These are phyloP conservation scores for Alternaria solani DNA, from an alignment of 2,329 filamentous ascomycete species.

Conservation along the genomic window DNA sequence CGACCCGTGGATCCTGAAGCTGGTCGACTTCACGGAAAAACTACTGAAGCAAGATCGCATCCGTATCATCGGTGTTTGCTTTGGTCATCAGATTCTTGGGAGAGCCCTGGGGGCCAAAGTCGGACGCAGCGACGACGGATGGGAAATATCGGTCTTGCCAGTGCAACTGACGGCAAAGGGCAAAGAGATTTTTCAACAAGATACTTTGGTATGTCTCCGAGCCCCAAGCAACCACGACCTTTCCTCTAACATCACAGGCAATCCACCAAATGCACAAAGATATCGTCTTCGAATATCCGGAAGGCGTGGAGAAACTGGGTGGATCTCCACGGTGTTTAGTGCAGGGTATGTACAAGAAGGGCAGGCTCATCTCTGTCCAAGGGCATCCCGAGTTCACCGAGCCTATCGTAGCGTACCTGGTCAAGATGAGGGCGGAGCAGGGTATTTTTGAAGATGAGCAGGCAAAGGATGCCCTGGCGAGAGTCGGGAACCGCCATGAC, in stretches of 20 bases:
- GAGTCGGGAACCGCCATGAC: slow-evolving; percentile 75
- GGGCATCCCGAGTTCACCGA: slow-evolving; percentile 85
- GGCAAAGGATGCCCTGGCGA: slow-evolving; percentile 72
- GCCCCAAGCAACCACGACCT: not conserved
- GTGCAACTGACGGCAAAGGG: slow-evolving; percentile 74
- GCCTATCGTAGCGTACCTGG: slow-evolving; percentile 73
- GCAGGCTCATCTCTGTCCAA: slow-evolving; percentile 77
- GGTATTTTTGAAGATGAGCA: slow-evolving; percentile 76
- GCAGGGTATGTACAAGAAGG: slow-evolving; percentile 79
- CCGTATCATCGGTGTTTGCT: slow-evolving; percentile 81
- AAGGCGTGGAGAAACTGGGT: slow-evolving; percentile 69
- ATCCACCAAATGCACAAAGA: slow-evolving; percentile 91
- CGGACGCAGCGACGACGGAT: slow-evolving; percentile 71
- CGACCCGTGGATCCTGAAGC: slow-evolving; percentile 76
- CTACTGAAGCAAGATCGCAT: slow-evolving; percentile 69
- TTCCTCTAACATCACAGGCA: slow-evolving; percentile 54
- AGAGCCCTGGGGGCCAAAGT: slow-evolving; percentile 75
- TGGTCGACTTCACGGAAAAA: slow-evolving; percentile 72
- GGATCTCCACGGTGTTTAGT: slow-evolving; percentile 72
- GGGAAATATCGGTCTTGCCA: slow-evolving; percentile 81
- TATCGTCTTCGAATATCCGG: slow-evolving; percentile 71
- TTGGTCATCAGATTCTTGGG: slow-evolving; percentile 85
- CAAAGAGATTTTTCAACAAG: slow-evolving; percentile 73
- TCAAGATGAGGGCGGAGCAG: slow-evolving; percentile 68
- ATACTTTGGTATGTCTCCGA: slow-evolving; percentile 62